These are phyloP conservation scores for Lactifluus echinatus DNA, from an alignment of 768 basidiomycete genomes.

Conservation along the genomic window DNA sequence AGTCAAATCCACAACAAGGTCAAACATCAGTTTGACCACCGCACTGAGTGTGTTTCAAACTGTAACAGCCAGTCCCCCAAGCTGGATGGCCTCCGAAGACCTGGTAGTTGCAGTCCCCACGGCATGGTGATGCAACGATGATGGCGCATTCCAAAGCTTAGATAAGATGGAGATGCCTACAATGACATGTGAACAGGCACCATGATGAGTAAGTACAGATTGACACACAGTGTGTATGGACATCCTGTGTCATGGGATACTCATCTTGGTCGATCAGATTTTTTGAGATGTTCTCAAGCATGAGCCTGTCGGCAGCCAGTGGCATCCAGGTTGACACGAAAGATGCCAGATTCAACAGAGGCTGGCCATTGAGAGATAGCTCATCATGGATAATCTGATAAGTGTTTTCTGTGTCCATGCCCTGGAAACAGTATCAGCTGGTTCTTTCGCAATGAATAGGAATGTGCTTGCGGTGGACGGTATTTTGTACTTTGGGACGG, in stretches of 20 bases:
- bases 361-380: slow-evolving; percentile 45
- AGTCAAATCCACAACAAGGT: too few species aligned
- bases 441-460: background rate
- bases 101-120: slow-evolving; percentile 67
- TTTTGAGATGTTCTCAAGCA: slow-evolving; percentile 57
- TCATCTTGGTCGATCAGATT: slow-evolving; percentile 66
- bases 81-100: slow-evolving; percentile 63
- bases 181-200: slow-evolving; percentile 38
- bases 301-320: slow-evolving; percentile 41
- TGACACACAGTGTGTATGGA: slow-evolving; percentile 14
- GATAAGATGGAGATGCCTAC: slow-evolving; percentile 46
- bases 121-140: slow-evolving; percentile 39
- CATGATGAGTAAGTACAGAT: background rate
- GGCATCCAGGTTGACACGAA: slow-evolving; percentile 66
- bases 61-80: slow-evolving; percentile 65
- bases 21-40: too few species aligned
- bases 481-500: slow-evolving; percentile 62
- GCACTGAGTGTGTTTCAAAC: too few species aligned
- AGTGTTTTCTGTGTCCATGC: slow-evolving; percentile 41
- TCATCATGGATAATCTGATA: slow-evolving; percentile 61
- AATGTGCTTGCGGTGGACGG: slow-evolving; percentile 38
- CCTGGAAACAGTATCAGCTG: slow-evolving; percentile 30
- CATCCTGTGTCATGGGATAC: slow-evolving; percentile 48
- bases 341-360: slow-evolving; percentile 54
- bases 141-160: slow-evolving; percentile 62